Evolutionary conservation across 768 basidiomycete species (phyloP).

Genomic region (Auriculariales sp.): DNA sequence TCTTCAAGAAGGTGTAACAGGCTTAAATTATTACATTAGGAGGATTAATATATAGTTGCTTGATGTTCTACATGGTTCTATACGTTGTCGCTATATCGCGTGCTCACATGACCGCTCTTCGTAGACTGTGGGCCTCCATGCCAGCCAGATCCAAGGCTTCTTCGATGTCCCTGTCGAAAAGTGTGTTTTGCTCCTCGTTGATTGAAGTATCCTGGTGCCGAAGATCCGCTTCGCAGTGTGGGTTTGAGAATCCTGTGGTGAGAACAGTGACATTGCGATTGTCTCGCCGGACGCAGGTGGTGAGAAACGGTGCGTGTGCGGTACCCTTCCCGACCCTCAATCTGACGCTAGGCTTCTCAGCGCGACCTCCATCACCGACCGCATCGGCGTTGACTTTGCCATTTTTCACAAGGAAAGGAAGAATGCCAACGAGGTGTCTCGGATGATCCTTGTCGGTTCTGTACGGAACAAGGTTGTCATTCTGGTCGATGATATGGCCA

Average conservation of each 20-base stretch:
- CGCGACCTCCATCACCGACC: slow-evolving; percentile 93
- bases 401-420: slow-evolving; percentile 99
- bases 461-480: slow-evolving; percentile 88
- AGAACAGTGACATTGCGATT: slow-evolving; percentile 37
- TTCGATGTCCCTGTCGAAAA: slow-evolving; percentile 99
- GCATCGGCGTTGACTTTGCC: slow-evolving; percentile 92
- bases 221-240: slow-evolving; percentile 14
- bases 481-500: slow-evolving; percentile 97
- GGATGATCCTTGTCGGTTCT: slow-evolving; percentile 91
- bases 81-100: not conserved
- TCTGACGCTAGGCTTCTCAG: slow-evolving; percentile 25
- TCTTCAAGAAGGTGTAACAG: too few relatives aligned
- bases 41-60: too few relatives aligned
- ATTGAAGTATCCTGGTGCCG: not conserved
- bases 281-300: slow-evolving; percentile 98
- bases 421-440: slow-evolving; percentile 87
- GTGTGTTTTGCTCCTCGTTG: slow-evolving; percentile 34
- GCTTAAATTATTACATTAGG: too few relatives aligned
- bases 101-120: not conserved
- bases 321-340: not conserved
- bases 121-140: slow-evolving; percentile 94
- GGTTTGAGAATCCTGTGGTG: not conserved
- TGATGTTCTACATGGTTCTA: slow-evolving; percentile 75
- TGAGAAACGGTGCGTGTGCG: slow-evolving; percentile 69
- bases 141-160: slow-evolving; percentile 98